Evolutionary conservation across 1,284 basidiomycete genomes (phyloP).

Genomic region (Tausonia pullulans): DNA sequence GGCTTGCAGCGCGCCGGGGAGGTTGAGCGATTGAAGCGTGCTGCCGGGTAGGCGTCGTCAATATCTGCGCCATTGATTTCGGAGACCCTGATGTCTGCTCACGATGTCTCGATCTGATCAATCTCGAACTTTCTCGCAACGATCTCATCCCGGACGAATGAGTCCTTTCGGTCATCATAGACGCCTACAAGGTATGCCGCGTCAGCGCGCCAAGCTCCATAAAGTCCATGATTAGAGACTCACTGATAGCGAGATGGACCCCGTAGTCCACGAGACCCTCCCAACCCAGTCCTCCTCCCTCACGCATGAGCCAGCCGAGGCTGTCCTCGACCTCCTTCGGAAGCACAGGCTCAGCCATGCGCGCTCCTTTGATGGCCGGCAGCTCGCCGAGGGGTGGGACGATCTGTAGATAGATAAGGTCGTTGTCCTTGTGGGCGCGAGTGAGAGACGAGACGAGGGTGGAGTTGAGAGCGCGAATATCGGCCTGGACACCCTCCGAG

Average conservation of each 20-base stretch:
- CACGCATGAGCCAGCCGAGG: conserved; percentile 36
- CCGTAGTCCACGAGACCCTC: conserved; percentile 72
- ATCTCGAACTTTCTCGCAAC: conserved; percentile 52
- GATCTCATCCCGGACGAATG: conserved; percentile 59
- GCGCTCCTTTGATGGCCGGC: conserved; percentile 51
- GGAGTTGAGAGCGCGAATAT: conserved; percentile 51
- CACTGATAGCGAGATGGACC: conserved; percentile 78
- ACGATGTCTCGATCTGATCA: conserved; percentile 55
- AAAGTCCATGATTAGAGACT: conserved; percentile 24
- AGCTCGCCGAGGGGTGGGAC: conserved; percentile 65
- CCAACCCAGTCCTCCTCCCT: conserved; percentile 49
- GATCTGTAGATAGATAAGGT: conserved; percentile 87
- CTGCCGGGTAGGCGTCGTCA: conserved; percentile 35
- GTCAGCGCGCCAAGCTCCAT: conserved; percentile 5
- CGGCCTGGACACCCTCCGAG: conserved; percentile 52
- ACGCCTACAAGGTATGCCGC: conserved; percentile 47
- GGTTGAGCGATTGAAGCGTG: conserved; percentile 56
- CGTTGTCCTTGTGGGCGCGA: conserved; percentile 82
- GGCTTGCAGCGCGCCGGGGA: conserved; percentile 80
- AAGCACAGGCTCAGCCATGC: conserved; percentile 55
- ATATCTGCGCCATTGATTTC: no score
- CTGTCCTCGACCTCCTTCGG: conserved; percentile 55
- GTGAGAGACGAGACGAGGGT: conserved; percentile 43
- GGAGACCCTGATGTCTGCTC: conserved; percentile 20
- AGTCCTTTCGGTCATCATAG: conserved; percentile 72